These are phyloP conservation scores for Solanum tacnaense DNA, from an alignment of 257 asterid species.

Conservation along the genomic window DNA sequence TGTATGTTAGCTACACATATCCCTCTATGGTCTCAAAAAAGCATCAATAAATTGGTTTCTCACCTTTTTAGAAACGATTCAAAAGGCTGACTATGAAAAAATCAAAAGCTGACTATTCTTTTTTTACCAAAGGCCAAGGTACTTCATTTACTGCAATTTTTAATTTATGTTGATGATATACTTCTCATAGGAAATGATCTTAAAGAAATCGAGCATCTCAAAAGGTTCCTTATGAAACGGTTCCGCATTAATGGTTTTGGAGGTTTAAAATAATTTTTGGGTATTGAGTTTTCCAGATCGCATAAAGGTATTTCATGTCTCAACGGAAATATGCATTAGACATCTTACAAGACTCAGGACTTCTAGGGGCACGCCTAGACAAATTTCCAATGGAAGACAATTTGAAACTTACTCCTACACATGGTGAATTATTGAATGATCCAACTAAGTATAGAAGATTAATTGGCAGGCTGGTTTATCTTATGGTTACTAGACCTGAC, in stretches of 20 bases:
- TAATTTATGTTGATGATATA: neutral
- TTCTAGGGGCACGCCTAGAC: neutral
- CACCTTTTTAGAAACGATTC: neutral
- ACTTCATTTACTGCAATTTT: neutral
- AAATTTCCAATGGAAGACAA: neutral
- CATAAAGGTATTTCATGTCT: neutral
- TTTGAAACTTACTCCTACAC: neutral
- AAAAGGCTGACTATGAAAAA: conserved; percentile 1
- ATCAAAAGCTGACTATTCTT: conserved; percentile 4
- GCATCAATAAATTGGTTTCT: neutral
- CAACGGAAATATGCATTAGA: neutral
- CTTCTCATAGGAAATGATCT: neutral
- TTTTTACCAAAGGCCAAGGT: conserved; percentile 1
- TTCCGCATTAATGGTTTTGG: neutral
- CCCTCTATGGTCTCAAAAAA: neutral
- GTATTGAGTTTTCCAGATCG: neutral
- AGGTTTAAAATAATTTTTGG: neutral
- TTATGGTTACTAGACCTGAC: too few species aligned
- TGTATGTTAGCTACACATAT: neutral
- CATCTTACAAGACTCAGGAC: neutral
- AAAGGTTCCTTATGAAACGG: neutral
- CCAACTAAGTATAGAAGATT: too few species aligned
- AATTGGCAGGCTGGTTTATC: too few species aligned
- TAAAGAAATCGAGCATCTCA: neutral
- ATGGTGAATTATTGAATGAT: neutral